Percentiles rank a stretch among this genome's conserved stretches.
These are phyloP conservation scores for Rhizophagus sp. DNA, from an alignment of 192 early-diverging fungal species.

Conservation along the genomic window DNA sequence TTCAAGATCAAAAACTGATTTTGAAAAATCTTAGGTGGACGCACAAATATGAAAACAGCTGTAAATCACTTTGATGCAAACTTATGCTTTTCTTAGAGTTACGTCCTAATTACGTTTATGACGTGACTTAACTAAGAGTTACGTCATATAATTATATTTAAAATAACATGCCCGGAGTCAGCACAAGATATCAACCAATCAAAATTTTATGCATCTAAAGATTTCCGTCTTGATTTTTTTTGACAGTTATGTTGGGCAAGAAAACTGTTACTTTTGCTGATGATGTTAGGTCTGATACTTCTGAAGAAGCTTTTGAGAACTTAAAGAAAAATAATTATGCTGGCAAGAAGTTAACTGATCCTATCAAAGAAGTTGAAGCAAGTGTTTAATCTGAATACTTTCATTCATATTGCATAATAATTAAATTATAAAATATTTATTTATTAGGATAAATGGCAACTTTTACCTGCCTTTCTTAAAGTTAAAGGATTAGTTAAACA, in stretches of 20 bases:
- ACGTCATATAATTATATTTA: no score
- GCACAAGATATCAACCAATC: no score
- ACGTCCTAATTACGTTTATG: no score
- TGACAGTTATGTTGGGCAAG: neutral
- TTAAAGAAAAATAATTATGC: neutral
- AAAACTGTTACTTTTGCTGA: constrained; percentile 13
- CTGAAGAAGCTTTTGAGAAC: neutral
- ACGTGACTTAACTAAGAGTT: no score
- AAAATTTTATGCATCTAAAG: no score
- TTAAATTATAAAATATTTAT: neutral
- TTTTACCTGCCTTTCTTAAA: constrained; percentile 95
- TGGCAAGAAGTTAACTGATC: neutral
- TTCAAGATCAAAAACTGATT: no score
- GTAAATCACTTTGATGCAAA: no score
- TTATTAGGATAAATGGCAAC: constrained; percentile 93
- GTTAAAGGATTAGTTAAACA: constrained; percentile 98
- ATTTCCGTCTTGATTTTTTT: no score
- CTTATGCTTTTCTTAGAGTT: no score
- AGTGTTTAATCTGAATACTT: neutral
- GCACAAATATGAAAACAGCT: no score
- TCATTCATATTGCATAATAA: neutral
- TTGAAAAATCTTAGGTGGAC: no score
- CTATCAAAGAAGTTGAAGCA: neutral
- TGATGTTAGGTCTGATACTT: neutral
- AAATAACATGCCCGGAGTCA: no score